Base-by-base conservation (phyloP, 805 yeast genomes). In the Pichia phayaonensis region DNA sequence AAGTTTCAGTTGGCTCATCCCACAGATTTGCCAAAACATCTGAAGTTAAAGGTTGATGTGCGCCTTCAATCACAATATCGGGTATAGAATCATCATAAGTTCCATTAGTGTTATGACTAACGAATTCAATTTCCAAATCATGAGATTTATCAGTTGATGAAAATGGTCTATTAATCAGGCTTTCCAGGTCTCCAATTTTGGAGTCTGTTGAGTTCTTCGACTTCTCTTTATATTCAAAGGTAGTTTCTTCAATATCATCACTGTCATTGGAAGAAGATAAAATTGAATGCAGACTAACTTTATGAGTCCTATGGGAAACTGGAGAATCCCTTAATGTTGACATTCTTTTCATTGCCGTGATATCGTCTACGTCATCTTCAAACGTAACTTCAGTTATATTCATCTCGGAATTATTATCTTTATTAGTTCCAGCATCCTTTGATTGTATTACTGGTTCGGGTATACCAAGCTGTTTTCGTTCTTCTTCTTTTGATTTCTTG, bases 121-220 rank as follows among this genome's bases (percentile, higher is more conserved):
- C 61, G 7, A 84, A 77, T 22, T 72, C 73, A 40, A 62, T 60
- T 54, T 81, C 86, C n/a, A 80, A 67, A 47, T 74, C 77, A 41
- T 66, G 66, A 24, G 69, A 73, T 36, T 66, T 16, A 2, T 34
- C n/a, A 34, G 38, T n/a, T 34, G 38, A 16, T 3, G 38, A 51
- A 52, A 22, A 54, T 50, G 21, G 12, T 44, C 49, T 34, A 22
- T 23, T 40, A 13, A 50, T 50, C 15, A 50, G 10, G 16, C 40
- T 43, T 23, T 50, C 53, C 38, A 50, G 42, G 31, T 39, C 41
- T 11, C 11, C 26, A 2, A 29, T 8, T 20, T 48, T 40, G 18
- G 21, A 22, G n/a, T 38, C 29, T 12, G 16, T n/a, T 18, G 34
- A 22, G 15, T 44, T 44, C 15, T 34, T 22, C 7, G 16, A 13